Base-by-base conservation (phyloP, 164 flowering plant species). In the Protea cynaroides region DNA sequence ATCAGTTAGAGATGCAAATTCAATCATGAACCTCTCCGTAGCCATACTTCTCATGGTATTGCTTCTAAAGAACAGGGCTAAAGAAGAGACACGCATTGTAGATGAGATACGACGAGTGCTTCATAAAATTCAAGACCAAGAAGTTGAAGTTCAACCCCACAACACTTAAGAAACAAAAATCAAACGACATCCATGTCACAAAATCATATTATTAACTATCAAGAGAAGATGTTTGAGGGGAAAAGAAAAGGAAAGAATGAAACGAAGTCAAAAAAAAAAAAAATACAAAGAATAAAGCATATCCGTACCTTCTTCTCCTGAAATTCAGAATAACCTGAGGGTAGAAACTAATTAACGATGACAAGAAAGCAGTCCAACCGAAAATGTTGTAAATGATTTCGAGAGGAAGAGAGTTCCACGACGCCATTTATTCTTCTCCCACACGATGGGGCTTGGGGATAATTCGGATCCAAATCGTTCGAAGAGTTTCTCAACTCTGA, bases 131-230 rank as follows among this genome's bases (percentile, higher is more conserved):
- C 78, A 93, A 69, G 65, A 86, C 60, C 80, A 84, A 81, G 70
- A 89, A 93, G 73, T 90, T 90, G 70, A 93, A 90, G 67, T 87
- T 88, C 85, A 93, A 67, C 43, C 97, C 98, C 61, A 87, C 90
- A 61, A 94, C 98, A 65, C 98, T 93, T 68, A 73, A 60, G 10
- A 40, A 44, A 69, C 52, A 49, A 14, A 51, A 25, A 40, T 25
- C 60, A 43, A 61, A 60, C 18, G 9, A 25, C 44, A 64, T 24
- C 58, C 57, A 62, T 8, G 43, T 38, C 37, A 21, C 47, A 13
- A 57, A 52, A 13, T 51, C 52, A 21, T 37, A n/a, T n/a, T n/a
- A n/a, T n/a, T n/a, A n/a, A n/a, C 5, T 29, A 29, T 29, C 5
- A 29, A 5, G 34, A 37, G 2, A 49, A 18, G 17, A 49, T 15